These are phyloP conservation scores for Ganoderma lingzhi DNA, from an alignment of 1,284 basidiomycete genomes.

Conservation along the genomic window DNA sequence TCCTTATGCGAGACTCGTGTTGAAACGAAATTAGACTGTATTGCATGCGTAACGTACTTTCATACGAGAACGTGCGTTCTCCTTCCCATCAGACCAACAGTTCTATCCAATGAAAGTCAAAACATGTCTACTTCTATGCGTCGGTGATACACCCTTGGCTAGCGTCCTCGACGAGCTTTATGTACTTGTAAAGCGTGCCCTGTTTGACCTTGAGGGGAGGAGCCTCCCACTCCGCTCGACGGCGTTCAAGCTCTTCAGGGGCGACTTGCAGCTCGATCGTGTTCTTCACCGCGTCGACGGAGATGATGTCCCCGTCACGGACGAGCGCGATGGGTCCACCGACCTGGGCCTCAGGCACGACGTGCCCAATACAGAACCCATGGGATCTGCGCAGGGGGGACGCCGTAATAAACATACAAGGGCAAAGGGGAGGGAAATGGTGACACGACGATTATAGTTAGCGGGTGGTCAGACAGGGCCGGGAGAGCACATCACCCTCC, in stretches of 20 bases:
- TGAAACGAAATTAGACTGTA: not conserved
- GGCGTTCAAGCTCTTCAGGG: conserved; percentile 73
- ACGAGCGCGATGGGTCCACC: conserved; percentile 94
- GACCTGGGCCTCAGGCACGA: conserved; percentile 89
- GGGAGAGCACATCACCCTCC: conserved; percentile 72
- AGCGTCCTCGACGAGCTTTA: conserved; percentile 86
- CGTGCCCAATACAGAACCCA: conserved; percentile 92
- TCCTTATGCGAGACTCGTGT: not conserved
- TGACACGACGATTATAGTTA: conserved; percentile 3
- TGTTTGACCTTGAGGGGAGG: conserved; percentile 86
- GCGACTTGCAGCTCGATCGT: conserved; percentile 79
- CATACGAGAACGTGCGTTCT: not conserved
- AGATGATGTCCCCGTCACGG: conserved; percentile 86
- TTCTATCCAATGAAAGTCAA: not conserved
- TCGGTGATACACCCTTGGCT: conserved; percentile 91
- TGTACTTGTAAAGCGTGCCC: conserved; percentile 91
- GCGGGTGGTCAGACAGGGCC: not conserved
- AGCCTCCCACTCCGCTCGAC: conserved; percentile 77
- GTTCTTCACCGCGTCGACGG: conserved; percentile 88
- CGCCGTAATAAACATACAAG: not conserved
- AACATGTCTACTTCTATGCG: conserved; percentile 48
- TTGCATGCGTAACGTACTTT: conserved; percentile 1
- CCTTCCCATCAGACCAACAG: not conserved
- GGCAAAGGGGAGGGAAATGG: conserved; percentile 6
- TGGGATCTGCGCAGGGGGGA: conserved; percentile 67